phyloP scores from a whole-genome alignment of 768 basidiomycete species.

The Rhizopogon vinicolor region DNA sequence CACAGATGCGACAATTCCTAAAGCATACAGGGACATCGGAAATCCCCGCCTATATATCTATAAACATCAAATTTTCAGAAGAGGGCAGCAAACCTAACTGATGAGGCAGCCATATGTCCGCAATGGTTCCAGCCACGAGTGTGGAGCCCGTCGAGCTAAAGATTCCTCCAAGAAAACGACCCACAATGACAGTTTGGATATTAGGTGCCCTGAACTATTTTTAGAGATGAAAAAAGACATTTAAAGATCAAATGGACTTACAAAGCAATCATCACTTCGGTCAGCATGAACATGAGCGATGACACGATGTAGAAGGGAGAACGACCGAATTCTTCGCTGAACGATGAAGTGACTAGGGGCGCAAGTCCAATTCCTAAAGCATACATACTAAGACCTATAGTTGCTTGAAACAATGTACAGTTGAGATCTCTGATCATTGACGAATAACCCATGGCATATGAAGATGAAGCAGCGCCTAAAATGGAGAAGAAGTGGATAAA shows the following conservation, averaged over 20 bases:
- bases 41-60: constrained; percentile 54
- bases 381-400: constrained; percentile 48
- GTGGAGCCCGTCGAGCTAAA: constrained; percentile 69
- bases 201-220: constrained; percentile 29
- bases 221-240: not conserved
- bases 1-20: constrained; percentile 54
- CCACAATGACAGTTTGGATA: constrained; percentile 58
- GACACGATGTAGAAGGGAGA: constrained; percentile 55
- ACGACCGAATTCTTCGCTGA: constrained; percentile 72
- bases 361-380: constrained; percentile 58
- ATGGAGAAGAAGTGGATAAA: not conserved
- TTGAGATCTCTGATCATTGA: constrained; percentile 49
- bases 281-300: constrained; percentile 41
- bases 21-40: constrained; percentile 73
- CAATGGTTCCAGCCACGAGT: constrained; percentile 69
- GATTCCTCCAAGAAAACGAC: constrained; percentile 59
- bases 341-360: constrained; percentile 66
- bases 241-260: constrained; percentile 4
- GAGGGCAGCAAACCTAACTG: constrained; percentile 39
- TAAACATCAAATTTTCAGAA: not conserved
- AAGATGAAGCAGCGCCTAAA: constrained; percentile 44
- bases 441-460: constrained; percentile 51
- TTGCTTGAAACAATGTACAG: constrained; percentile 41
- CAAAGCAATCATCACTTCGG: constrained; percentile 40
- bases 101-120: constrained; percentile 61